Base-by-base conservation (phyloP, 116 monocot species). In the Cymodocea nodosa region DNA sequence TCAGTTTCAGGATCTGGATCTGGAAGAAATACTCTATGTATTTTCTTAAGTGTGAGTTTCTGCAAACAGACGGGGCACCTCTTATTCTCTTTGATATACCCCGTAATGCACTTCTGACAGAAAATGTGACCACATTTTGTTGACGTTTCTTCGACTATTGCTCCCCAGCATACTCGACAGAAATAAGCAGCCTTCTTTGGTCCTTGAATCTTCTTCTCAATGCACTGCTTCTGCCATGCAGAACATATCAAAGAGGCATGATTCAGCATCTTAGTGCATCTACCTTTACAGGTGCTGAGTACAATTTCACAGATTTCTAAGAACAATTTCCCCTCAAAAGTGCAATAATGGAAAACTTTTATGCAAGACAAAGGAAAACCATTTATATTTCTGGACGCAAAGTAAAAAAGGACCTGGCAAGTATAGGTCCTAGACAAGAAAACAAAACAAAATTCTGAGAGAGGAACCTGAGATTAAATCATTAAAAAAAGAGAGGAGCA, bases 61-160 rank as follows among this genome's bases (percentile, higher is more conserved):
- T 51, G 72, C 53, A 77, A 63, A 75, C 83, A 87, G 30, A 77
- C 80, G 9, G 83, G 86, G 61, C 86, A 87, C 56, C 62, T 80
- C 72, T 83, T 86, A 18, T 65, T 75, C 13, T 59, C 66, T 51
- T 73, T 61, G 50, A 87, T 75, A 11, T 80, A 54, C 2, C 64
- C 50, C 48, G 69, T 80, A 22, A 83, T 87, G 68, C 83, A 87
- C 4, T 39, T 62, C 37, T 66, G 48, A 59, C 86, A 87, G 70
- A 87, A 87, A 49, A 86, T 75, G 66, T 87, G 86, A 3, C 86
- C 86, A 62, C 86, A 87, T 16, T 54, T 78, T 18, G 86, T 87
- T 11, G 83, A 87, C 14, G 70, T 75, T 14, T 74, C 69, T 16
- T 86, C 75, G 2, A 54, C 56, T 66, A 86, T 56, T n/a, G 44